Conservation (phyloP, 495 filamentous ascomycete genomes). For the Hyaloscypha finlandica region DNA sequence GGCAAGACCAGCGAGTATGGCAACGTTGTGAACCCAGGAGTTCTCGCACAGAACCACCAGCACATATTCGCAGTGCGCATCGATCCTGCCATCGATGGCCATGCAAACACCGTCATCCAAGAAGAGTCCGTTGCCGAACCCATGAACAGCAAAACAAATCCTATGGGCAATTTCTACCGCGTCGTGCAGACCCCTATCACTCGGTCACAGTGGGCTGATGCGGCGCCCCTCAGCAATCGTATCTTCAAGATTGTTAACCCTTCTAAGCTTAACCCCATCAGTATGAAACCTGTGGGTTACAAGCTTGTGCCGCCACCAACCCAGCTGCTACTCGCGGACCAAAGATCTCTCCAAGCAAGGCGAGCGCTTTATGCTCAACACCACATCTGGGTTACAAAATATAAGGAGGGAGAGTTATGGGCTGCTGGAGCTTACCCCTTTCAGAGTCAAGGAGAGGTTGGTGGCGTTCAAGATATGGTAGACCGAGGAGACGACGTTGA, state of each 20-base stretch:
- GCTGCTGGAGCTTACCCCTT: conserved; percentile 46
- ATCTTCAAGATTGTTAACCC: conserved; percentile 79
- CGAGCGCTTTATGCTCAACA: conserved; percentile 41
- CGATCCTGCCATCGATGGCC: conserved; percentile 65
- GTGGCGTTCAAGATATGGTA: conserved; percentile 31
- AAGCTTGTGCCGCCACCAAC: conserved; percentile 37
- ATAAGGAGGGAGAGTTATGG: conserved; percentile 41
- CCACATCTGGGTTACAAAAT: conserved; percentile 42
- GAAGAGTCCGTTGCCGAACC: conserved; percentile 54
- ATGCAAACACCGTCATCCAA: conserved; percentile 62
- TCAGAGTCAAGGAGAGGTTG: conserved; percentile 44
- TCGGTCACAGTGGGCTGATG: conserved; percentile 50
- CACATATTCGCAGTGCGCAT: conserved; percentile 70
- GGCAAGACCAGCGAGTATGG: conserved; percentile 48
- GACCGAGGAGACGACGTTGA: conserved; percentile 42
- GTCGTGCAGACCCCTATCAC: conserved; percentile 16
- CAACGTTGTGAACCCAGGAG: conserved; percentile 63
- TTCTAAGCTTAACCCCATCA: conserved; percentile 66
- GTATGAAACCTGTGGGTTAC: conserved; percentile 45
- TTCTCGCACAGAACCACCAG: conserved; percentile 59
- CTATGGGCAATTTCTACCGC: conserved; percentile 20
- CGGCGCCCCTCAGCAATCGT: conserved; percentile 61
- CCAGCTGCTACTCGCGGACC: conserved; percentile 40
- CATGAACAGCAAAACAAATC: conserved; percentile 40
- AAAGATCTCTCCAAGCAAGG: conserved; percentile 37